phyloP scores from a whole-genome alignment of 805 yeast species.

The Yamadazyma insecticola region DNA sequence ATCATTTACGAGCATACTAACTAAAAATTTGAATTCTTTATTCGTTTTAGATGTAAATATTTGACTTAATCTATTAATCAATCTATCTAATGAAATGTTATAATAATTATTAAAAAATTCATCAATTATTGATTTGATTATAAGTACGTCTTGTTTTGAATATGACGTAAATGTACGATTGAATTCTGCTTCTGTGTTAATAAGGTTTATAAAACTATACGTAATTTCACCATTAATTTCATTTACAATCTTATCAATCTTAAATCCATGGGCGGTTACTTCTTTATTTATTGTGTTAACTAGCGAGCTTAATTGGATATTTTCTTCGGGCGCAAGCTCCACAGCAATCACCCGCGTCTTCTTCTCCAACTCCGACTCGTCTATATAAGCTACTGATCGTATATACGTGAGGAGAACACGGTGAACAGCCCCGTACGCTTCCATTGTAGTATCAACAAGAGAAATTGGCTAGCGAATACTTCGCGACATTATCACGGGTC shows the following conservation, averaged over 20 bases:
- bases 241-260: conserved; percentile 35
- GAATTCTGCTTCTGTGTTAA: conserved; percentile 32
- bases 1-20: conserved; percentile 5
- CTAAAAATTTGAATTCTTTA: conserved; percentile 29
- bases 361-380: conserved; percentile 4
- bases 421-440: no score
- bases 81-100: conserved; percentile 2
- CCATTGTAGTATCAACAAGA: background rate
- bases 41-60: conserved; percentile 19
- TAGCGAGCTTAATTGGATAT: background rate
- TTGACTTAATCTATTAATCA: conserved; percentile 3
- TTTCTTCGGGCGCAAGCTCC: background rate
- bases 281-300: conserved; percentile 26
- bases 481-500: no score
- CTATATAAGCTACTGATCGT: conserved; percentile 19
- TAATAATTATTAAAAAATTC: conserved; percentile 18
- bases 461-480: background rate
- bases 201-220: conserved; percentile 29
- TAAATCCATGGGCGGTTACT: conserved; percentile 36
- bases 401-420: conserved; percentile 25
- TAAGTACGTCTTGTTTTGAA: conserved; percentile 35
- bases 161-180: conserved; percentile 36
- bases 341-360: background rate
- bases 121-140: conserved; percentile 44
- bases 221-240: conserved; percentile 27